phyloP scores from a whole-genome alignment of 2,329 filamentous ascomycete species.

The Pseudophaeomoniella oleicola region DNA sequence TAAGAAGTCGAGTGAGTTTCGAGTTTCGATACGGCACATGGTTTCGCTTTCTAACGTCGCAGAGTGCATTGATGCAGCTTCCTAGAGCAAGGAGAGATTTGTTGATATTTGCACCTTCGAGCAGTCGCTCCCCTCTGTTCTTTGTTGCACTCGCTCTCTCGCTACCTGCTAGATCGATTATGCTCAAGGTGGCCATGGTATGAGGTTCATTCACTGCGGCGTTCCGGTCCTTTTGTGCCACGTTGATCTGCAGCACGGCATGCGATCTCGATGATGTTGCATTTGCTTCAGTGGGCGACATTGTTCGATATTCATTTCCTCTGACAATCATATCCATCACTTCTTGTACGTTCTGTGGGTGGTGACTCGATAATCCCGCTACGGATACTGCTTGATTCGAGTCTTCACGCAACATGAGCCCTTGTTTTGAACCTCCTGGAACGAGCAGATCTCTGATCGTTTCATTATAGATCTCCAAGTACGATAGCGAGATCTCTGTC shows the following conservation, averaged over 20 bases:
- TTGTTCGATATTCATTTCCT: constrained; percentile 87
- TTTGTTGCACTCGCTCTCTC: constrained; percentile 94
- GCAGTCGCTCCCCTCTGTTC: constrained; percentile 78
- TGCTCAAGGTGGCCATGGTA: constrained; percentile 95
- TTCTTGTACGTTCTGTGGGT: constrained; percentile 79
- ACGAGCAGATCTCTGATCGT: constrained; percentile 90
- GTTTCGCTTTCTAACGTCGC: constrained; percentile 78
- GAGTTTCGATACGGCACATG: constrained; percentile 97
- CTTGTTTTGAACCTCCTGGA: constrained; percentile 67
- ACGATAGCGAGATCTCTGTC: constrained; percentile 83
- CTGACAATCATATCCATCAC: constrained; percentile 99
- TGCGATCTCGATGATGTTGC: constrained; percentile 95
- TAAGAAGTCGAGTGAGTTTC: constrained; percentile 85
- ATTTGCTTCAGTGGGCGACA: constrained; percentile 93
- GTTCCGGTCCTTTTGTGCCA: constrained; percentile 87
- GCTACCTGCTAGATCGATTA: constrained; percentile 92
- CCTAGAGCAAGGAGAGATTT: constrained; percentile 89
- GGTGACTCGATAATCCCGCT: constrained; percentile 77
- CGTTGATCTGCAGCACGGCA: constrained; percentile 91
- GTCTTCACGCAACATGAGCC: constrained; percentile 87
- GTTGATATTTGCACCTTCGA: constrained; percentile 98
- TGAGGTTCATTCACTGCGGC: constrained; percentile 86
- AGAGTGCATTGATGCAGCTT: constrained; percentile 96
- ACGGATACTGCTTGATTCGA: constrained; percentile 87
- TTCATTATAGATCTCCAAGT: constrained; percentile 98